A percentile compares a stretch with the other conserved stretches of the same genome.
These are phyloP conservation scores for Solanum peruvianum DNA, from an alignment of 257 asterid species.

Conservation along the genomic window DNA sequence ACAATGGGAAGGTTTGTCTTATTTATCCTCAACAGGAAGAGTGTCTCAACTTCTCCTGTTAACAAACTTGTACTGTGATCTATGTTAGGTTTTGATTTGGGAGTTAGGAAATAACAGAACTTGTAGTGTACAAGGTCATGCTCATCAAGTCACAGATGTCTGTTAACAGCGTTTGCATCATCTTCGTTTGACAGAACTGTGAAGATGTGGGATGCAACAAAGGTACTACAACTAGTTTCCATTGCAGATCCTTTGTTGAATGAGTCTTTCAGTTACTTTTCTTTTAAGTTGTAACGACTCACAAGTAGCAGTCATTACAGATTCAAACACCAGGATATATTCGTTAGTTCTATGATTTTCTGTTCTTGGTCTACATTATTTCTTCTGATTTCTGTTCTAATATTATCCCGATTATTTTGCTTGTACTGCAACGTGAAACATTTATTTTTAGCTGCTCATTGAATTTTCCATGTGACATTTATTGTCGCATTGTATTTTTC, in stretches of 20 bases:
- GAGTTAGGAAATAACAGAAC: constrained; percentile 1
- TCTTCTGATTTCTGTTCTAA: background rate
- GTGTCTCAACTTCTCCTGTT: background rate
- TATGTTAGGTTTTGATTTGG: constrained; percentile 20
- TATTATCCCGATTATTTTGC: background rate
- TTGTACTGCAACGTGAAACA: background rate
- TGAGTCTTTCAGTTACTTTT: background rate
- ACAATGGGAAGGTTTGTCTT: constrained; percentile 31
- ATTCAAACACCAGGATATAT: background rate
- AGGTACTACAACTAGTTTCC: constrained; percentile 8
- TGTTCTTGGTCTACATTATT: background rate
- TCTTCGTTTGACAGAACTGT: constrained; percentile 34
- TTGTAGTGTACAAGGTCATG: constrained; percentile 8
- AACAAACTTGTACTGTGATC: background rate
- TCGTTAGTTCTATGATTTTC: background rate
- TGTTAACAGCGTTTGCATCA: constrained; percentile 28
- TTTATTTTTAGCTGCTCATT: background rate
- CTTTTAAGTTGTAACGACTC: background rate
- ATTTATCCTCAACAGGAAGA: background rate
- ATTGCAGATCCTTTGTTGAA: background rate
- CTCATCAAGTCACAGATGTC: constrained; percentile 27
- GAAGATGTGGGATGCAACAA: constrained; percentile 31
- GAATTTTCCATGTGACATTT: background rate
- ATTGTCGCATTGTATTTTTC: background rate
- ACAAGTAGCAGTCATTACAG: background rate